Conservation (phyloP, 1,139 yeast genomes). For the Meyerozyma athensensis region DNA sequence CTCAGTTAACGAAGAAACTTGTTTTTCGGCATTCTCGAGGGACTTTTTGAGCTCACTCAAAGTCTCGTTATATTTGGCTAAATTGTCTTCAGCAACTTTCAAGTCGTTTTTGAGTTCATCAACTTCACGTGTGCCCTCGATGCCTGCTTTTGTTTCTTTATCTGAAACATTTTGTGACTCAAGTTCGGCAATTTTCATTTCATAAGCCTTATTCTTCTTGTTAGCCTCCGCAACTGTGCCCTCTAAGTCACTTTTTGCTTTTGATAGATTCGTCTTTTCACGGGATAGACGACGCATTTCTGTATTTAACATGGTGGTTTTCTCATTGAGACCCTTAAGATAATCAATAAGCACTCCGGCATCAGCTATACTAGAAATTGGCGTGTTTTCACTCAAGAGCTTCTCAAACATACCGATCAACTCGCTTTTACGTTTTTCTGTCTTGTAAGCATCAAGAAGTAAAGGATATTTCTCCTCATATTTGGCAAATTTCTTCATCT, state of each 20-base stretch:
- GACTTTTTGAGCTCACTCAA: constrained; percentile 4
- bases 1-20: neutral
- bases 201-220: constrained; percentile 6
- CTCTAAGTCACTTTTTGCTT: constrained; percentile 11
- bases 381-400: constrained; percentile 74
- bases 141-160: too few relatives aligned
- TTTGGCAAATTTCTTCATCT: constrained; percentile 72
- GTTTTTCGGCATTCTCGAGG: neutral
- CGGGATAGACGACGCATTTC: constrained; percentile 37
- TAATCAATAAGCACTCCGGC: constrained; percentile 66
- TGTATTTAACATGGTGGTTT: constrained; percentile 51
- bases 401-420: constrained; percentile 65
- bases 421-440: constrained; percentile 66
- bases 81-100: constrained; percentile 9
- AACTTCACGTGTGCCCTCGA: constrained; percentile 9
- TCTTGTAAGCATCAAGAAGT: constrained; percentile 75
- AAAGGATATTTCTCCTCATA: constrained; percentile 88
- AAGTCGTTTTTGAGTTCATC: constrained; percentile 10
- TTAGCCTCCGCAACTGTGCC: constrained; percentile 12
- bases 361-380: constrained; percentile 70
- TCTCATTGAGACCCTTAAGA: constrained; percentile 57
- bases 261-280: constrained; percentile 13
- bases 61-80: constrained; percentile 6
- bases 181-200: constrained; percentile 4
- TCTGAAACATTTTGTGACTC: constrained; percentile 10